Evolutionary conservation across 768 basidiomycete species (phyloP).

Genomic region (Daedaleopsis nitida): DNA sequence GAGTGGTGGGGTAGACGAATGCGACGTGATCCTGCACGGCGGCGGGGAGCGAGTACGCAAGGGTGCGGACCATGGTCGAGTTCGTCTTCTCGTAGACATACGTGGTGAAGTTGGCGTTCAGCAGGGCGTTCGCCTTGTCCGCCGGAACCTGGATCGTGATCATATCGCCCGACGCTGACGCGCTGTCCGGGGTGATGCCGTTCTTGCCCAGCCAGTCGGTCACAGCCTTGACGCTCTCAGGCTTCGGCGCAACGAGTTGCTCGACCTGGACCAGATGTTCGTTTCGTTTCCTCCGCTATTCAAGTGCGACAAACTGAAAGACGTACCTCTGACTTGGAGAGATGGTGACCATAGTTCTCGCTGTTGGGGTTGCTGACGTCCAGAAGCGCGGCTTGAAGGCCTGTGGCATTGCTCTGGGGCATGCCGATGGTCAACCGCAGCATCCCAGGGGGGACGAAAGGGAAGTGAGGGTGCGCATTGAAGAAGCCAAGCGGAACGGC

Average conservation of each 20-base stretch:
- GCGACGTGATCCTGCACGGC: conserved; percentile 32
- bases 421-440: conserved; percentile 31
- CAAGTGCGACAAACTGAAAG: too few relatives aligned
- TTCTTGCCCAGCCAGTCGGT: conserved; percentile 30
- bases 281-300: not conserved
- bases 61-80: conserved; percentile 33
- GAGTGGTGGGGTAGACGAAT: conserved; percentile 34
- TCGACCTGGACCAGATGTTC: not conserved
- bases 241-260: conserved; percentile 16
- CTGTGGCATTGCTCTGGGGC: conserved; percentile 33
- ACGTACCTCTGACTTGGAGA: conserved; percentile 15
- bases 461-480: not conserved
- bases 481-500: conserved; percentile 9
- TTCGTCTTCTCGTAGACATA: conserved; percentile 36
- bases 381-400: conserved; percentile 35
- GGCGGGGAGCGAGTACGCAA: conserved; percentile 39
- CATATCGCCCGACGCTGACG: conserved; percentile 36
- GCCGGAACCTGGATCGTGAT: conserved; percentile 33
- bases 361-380: conserved; percentile 42
- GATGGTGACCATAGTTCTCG: conserved; percentile 24
- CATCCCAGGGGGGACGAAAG: not conserved
- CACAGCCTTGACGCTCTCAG: conserved; percentile 28
- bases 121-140: conserved; percentile 36
- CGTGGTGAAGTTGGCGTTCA: conserved; percentile 36
- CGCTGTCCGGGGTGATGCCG: conserved; percentile 24